These are phyloP conservation scores for Leccinum fallax DNA, from an alignment of 1,284 basidiomycete genomes.

Conservation along the genomic window DNA sequence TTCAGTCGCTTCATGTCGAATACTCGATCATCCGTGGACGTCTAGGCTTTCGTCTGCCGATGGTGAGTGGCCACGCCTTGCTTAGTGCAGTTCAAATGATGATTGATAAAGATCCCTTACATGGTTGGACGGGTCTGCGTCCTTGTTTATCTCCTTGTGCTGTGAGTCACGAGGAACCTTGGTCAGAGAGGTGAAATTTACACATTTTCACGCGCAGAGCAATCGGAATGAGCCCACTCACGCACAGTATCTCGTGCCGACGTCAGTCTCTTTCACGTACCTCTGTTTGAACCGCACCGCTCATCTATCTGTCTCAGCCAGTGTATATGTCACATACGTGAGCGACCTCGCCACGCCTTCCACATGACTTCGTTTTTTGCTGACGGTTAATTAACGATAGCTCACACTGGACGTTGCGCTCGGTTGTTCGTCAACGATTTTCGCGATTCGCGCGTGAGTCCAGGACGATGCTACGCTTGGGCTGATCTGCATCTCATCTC, in stretches of 20 bases:
- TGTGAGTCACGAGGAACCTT: conserved; percentile 12
- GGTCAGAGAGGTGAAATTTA: background rate
- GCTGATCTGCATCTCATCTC: background rate
- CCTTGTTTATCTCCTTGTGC: conserved; percentile 10
- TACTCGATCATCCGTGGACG: conserved; percentile 17
- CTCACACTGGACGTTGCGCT: conserved; percentile 6
- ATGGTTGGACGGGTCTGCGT: conserved; percentile 14
- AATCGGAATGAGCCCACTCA: background rate
- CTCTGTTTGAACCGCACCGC: background rate
- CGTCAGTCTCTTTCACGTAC: conserved; percentile 14
- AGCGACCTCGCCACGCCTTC: background rate
- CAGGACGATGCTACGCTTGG: background rate
- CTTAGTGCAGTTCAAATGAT: background rate
- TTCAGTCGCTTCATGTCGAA: conserved; percentile 20
- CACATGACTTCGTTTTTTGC: background rate
- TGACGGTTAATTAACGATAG: conserved; percentile 4
- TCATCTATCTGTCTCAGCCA: conserved; percentile 10
- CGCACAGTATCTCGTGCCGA: background rate
- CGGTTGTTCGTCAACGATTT: conserved; percentile 25
- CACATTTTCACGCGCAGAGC: conserved; percentile 8
- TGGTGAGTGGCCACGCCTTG: conserved; percentile 19
- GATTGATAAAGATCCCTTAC: conserved; percentile 23
- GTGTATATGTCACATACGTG: conserved; percentile 4
- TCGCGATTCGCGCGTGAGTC: conserved; percentile 31
- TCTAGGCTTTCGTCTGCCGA: conserved; percentile 16